Evolutionary conservation across 495 filamentous ascomycete genomes (phyloP), one percentile per base, ranked within the genome.

Genomic region (Penicillium roqueforti): DNA sequence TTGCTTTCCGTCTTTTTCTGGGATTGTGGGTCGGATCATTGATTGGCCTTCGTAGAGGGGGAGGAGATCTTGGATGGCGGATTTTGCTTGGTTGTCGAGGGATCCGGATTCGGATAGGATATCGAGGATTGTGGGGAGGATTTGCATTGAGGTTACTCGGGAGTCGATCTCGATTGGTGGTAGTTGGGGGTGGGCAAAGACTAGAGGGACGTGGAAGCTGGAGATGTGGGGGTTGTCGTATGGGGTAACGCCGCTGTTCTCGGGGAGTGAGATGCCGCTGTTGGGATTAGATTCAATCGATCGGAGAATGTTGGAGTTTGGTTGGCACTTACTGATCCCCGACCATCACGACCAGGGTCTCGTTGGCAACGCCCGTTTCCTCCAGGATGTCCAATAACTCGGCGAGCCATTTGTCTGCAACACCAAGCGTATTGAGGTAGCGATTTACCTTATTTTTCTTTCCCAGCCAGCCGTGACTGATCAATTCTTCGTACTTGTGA

Each of bases 11-110:
- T 61, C 52, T 8, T 58, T 54, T 23, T 55, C 49, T 18, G 63
- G 60, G 3, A 63, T 47, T 8, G 58, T 50, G 3, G 62, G 60
- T 10, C 73, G 71, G 53, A 76, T 69, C 37, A 76, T 67, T 0
- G 71, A 74, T 47, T 76, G 73, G 22, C 71, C 73, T 66, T 76
- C 71, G 52, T 75, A 76, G 8, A 73, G 58, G 13, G 68, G 66
- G n/a, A 74, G 62, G 9, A 76, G 60, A 22, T 70, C 62, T 20
- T 60, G 58, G 44, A 71, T 65, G 18, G 65, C 65, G n/a, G 55
- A 36, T 1, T 53, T 61, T 28, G 56, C 39, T 1, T 56, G 11
- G 16, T 64, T 47, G 48, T 61, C 56, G 5, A 76, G 49, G 0
- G 72, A 75, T 23, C 55, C 61, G 5, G 73, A 68, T 41, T 71